Evolutionary conservation across 441 rosid species (phyloP), one percentile per base, ranked within the genome.

Genomic region (Breynia disticha): DNA sequence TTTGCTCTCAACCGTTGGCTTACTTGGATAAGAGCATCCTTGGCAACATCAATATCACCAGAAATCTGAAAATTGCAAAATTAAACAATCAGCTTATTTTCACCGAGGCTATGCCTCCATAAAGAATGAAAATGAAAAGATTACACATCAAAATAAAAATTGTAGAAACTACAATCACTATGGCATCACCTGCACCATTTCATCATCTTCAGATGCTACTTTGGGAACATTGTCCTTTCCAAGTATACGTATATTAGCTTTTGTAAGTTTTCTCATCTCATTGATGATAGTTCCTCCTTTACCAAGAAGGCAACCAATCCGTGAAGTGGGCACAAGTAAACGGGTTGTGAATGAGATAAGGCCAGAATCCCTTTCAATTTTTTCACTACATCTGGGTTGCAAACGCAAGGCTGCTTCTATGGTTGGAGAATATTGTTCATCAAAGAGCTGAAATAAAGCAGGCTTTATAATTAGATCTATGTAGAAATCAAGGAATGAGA

Each of bases 261-360:
- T 93, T 7, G 97, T 86, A 45, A 72, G 50, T 63, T 80, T 79
- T 72, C 99, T 79, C 87, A 93, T 86, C 76, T 93, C 99, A 64
- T 83, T 75, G 50, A 89, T 82, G 59, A 89, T 89, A 53, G 83
- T 71, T 57, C 99, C 99, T 50, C 94, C 95, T 77, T 89, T 89
- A 55, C 99, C 99, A 66, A 93, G 83, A 53, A 93, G 84, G 72
- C 99, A 93, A 55, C 97, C 97, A 76, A 93, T 93, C 61, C 87
- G 76, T 14, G 96, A 84, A 62, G 91, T 76, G 42, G 99, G 94
- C 57, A 93, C 97, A 56, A 93, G 95, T 46, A 93, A 72, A 43
- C 99, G 97, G 38, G 95, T 87, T 4, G 93, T 87, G 72, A 73
- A 84, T 63, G 84, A 84, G 67, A 80, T 72, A 46, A 70, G 76